These are phyloP conservation scores for Raffaelea arxii DNA, from an alignment of 2,329 filamentous ascomycete genomes.

Conservation along the genomic window DNA sequence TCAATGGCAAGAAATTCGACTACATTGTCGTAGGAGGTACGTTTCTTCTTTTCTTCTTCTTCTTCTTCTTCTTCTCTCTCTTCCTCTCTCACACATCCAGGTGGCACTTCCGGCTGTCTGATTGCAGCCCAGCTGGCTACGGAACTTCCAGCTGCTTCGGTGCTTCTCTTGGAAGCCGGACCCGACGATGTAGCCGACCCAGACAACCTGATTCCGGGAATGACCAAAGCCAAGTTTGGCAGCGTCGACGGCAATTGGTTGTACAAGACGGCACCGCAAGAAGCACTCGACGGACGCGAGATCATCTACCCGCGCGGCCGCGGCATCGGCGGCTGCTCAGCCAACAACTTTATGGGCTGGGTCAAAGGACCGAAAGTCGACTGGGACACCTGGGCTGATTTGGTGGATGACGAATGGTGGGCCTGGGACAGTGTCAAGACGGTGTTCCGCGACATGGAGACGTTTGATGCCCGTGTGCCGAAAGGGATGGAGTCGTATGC, in stretches of 20 bases:
- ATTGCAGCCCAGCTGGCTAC: neutral
- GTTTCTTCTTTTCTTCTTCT: neutral
- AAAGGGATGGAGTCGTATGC: conserved; percentile 1
- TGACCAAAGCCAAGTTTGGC: conserved; percentile 3
- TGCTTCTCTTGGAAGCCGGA: conserved; percentile 2
- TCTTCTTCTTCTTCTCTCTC: neutral
- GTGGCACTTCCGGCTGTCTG: conserved; percentile 3
- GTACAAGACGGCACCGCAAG: conserved; percentile 3
- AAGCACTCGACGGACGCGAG: neutral
- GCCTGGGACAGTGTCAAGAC: conserved; percentile 2
- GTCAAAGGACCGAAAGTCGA: conserved; percentile 3
- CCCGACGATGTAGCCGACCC: conserved; percentile 4
- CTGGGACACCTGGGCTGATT: conserved; percentile 3
- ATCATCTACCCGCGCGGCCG: conserved; percentile 4
- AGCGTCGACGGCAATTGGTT: conserved; percentile 4
- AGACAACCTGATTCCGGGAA: conserved; percentile 2
- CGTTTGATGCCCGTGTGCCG: conserved; percentile 1
- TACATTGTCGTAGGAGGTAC: conserved; percentile 4
- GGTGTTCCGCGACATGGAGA: conserved; percentile 1
- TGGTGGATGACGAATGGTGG: conserved; percentile 2
- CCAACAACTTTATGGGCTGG: conserved; percentile 5
- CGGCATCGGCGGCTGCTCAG: conserved; percentile 3
- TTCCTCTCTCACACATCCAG: neutral
- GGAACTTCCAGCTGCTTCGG: neutral
- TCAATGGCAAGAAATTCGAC: conserved; percentile 1